Evolutionary conservation across 805 yeast species (phyloP), one percentile per base, ranked within the genome.

Genomic region (Cyberlindnera subsufficiens): DNA sequence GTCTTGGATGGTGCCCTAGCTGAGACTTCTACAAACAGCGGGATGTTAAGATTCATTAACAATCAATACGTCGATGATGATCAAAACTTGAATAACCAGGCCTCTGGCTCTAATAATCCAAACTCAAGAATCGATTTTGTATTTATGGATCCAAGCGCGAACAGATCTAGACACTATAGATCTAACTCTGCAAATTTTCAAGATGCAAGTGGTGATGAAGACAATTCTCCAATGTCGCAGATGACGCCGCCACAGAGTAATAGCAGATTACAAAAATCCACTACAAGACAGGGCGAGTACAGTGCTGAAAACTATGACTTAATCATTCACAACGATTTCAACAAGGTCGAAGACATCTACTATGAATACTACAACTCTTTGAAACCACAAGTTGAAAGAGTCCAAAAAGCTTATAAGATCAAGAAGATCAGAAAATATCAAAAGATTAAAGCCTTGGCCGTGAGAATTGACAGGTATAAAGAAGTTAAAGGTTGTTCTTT

Each of bases 281-380:
- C 52, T 6, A 47, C 51, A 9, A 49, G 58, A 41, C 43, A 86
- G 84, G 59, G 90, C 91, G 3, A 63, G 60, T 49, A 42, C 29
- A 59, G 52, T 35, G 60, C 60, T 22, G 61, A 57, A 27, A 60
- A 55, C 32, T 61, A 55, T 39, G 64, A 60, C 34, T 48, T 64
- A 29, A 65, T 69, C 38, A 63, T 69, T 32, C 71, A 74, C 58
- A 55, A 67, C 43, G 51, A 63, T 14, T 53, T 59, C 42, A 47
- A 54, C 53, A 43, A 61, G 45, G 53, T 41, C 47, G 53, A 45
- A n/a, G 42, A 49, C 25, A 16, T 47, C 29, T 63, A 63, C 40
- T 52, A 53, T 15, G 68, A 64, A 47, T 63, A 54, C 46, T 56
- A 61, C 22, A 55, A 55, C 40, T 52, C 58, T 5, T 43, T 63